Base-by-base conservation (phyloP, 805 yeast species). In the Vanderwaltozyma polyspora region DNA sequence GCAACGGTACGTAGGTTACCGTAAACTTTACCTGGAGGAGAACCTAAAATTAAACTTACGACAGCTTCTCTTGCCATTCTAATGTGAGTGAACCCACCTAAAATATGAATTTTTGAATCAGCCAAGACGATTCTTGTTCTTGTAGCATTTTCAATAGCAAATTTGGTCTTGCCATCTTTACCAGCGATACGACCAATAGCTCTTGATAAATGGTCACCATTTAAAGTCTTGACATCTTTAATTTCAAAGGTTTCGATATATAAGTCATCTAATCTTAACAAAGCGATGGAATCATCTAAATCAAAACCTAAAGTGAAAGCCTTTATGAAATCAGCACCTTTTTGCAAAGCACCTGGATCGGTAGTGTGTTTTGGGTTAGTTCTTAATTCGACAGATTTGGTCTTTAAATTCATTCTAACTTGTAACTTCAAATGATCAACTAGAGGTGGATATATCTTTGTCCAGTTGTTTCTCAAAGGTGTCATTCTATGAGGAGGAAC, bases 171-270 rank as follows among this genome's bases (percentile, higher is more conserved):
- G 55, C 99, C 99, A 57, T 91, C 99, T 57, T 91, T 93, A 60
- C 99, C 99, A 11, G 99, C 98, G 61, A 91, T 91, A 71, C 99
- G 85, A 53, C 98, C 99, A 57, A 91, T 91, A 6, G 99, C 98
- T 71, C 99, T 79, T 34, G 95, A 81, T 57, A 91, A 68, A 72
- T 91, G 98, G 63, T 91, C 98, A 19, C 97, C 98, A 19, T 76
- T 77, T 46, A 91, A 67, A 4, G 96, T 89, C 63, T 91, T 93
- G 38, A 91, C 96, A 61, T 91, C 99, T 59, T 91, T 91, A 49
- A 91, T 72, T 58, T 91, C 99, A 55, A 91, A 91, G 4, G 97
- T 85, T 62, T 91, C 98, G 44, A 91, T 87, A 66, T 87, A 91
- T 44, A 91, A 71, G 60, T 91, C 99, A 59, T 91, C 98, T 51